Conservation (phyloP, 2,329 filamentous ascomycete species). For the Curvularia sp. region DNA sequence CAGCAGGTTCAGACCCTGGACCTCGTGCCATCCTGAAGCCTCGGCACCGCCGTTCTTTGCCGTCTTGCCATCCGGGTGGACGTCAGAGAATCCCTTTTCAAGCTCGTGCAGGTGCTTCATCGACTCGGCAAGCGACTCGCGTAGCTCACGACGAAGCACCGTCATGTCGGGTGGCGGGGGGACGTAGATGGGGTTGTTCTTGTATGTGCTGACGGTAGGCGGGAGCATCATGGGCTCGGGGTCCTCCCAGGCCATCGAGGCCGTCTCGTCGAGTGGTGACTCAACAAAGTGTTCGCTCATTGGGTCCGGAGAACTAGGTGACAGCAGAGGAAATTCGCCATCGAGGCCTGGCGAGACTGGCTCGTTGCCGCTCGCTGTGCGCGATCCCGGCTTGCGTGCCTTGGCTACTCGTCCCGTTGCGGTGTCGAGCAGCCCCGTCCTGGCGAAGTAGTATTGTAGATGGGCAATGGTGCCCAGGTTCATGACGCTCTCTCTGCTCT, state of each 20-base stretch:
- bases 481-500: conserved; percentile 91
- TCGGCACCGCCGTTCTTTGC: conserved; percentile 32
- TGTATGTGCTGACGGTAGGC: conserved; percentile 97
- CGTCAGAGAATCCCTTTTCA: conserved; percentile 44
- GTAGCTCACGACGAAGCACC: conserved; percentile 74
- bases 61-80: conserved; percentile 14
- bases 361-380: conserved; percentile 44
- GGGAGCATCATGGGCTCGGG: conserved; percentile 82
- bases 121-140: conserved; percentile 73
- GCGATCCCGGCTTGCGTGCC: conserved; percentile 60
- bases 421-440: conserved; percentile 90
- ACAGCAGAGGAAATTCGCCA: conserved; percentile 36
- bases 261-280: conserved; percentile 62
- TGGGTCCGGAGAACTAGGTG: conserved; percentile 36
- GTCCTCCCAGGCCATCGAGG: conserved; percentile 61
- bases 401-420: conserved; percentile 87
- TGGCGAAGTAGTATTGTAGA: conserved; percentile 96
- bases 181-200: conserved; percentile 79
- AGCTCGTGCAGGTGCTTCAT: conserved; percentile 70
- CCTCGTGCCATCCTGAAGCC: conserved; percentile 77
- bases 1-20: conserved; percentile 89
- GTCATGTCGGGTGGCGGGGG: conserved; percentile 83
- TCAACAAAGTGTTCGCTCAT: conserved; percentile 54
- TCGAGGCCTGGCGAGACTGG: conserved; percentile 36
- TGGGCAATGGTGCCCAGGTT: conserved; percentile 96